Evolutionary conservation across 192 early-diverging fungal species (phyloP).

Genomic region (Backusella macrospora): DNA sequence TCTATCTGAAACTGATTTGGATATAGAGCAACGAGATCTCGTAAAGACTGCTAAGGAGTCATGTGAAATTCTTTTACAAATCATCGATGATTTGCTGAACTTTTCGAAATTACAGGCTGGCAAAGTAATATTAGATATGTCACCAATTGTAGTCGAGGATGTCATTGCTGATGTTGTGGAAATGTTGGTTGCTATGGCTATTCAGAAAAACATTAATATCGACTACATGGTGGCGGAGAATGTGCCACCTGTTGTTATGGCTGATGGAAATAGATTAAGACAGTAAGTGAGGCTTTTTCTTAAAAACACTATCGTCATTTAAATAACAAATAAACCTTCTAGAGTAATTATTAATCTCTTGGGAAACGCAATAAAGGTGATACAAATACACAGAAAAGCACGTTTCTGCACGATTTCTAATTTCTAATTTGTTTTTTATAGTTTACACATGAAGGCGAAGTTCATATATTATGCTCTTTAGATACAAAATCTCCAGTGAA

Average conservation of each 20-base stretch:
- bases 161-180: constrained; percentile 54
- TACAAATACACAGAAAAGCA: constrained; percentile 8
- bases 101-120: constrained; percentile 53
- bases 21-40: constrained; percentile 51
- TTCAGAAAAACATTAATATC: constrained; percentile 62
- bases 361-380: constrained; percentile 70
- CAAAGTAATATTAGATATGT: constrained; percentile 48
- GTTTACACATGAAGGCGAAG: constrained; percentile 61
- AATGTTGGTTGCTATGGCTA: constrained; percentile 63
- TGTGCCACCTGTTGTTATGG: constrained; percentile 61
- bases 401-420: not conserved
- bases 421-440: constrained; percentile 9
- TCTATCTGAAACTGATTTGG: constrained; percentile 45
- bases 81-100: constrained; percentile 54
- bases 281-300: constrained; percentile 42
- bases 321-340: not conserved
- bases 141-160: constrained; percentile 46
- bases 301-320: not conserved
- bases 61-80: constrained; percentile 52
- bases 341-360: constrained; percentile 71
- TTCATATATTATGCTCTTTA: constrained; percentile 50
- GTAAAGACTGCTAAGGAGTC: constrained; percentile 55
- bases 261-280: constrained; percentile 67
- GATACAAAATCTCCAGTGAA: not conserved
- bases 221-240: constrained; percentile 57